These are phyloP conservation scores for Calonectria crousiana DNA, from an alignment of 2,329 filamentous ascomycete species.

Conservation along the genomic window DNA sequence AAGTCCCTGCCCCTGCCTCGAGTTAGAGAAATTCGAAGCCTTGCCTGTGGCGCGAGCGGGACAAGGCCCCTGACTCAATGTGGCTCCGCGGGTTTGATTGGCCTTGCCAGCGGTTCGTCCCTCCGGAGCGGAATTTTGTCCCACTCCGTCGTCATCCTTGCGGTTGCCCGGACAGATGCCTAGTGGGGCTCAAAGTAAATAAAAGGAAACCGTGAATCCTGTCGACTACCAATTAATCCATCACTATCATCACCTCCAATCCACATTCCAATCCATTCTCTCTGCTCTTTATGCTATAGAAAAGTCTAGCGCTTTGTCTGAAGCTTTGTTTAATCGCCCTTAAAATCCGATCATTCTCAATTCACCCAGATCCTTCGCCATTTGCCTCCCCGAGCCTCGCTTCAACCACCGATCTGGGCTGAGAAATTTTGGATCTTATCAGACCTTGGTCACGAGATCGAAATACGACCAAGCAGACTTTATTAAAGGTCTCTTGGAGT, in stretches of 20 bases:
- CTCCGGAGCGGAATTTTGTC: conserved; percentile 37
- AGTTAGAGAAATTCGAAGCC: conserved; percentile 36
- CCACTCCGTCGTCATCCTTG: conserved; percentile 28
- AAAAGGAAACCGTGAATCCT: conserved; percentile 52
- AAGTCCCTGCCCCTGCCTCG: conserved; percentile 33
- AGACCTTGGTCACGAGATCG: conserved; percentile 57
- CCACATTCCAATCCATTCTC: conserved; percentile 23
- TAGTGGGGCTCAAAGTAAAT: conserved; percentile 59
- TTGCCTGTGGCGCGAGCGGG: conserved; percentile 27
- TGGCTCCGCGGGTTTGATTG: conserved; percentile 29
- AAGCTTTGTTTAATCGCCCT: conserved; percentile 38
- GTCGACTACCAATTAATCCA: conserved; percentile 30
- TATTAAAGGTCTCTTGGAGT: conserved; percentile 71
- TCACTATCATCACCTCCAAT: conserved; percentile 31
- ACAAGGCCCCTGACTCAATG: conserved; percentile 27
- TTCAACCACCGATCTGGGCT: conserved; percentile 57
- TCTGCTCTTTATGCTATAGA: conserved; percentile 23
- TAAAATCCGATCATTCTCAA: conserved; percentile 46
- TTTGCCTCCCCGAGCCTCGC: conserved; percentile 61
- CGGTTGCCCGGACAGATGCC: conserved; percentile 52
- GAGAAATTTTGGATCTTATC: conserved; percentile 61
- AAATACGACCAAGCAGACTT: conserved; percentile 67
- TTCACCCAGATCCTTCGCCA: conserved; percentile 63
- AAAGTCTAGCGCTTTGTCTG: conserved; percentile 38
- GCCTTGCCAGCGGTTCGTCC: conserved; percentile 24